Evolutionary conservation across 768 basidiomycete species (phyloP).

Genomic region (Paxillus involutus): DNA sequence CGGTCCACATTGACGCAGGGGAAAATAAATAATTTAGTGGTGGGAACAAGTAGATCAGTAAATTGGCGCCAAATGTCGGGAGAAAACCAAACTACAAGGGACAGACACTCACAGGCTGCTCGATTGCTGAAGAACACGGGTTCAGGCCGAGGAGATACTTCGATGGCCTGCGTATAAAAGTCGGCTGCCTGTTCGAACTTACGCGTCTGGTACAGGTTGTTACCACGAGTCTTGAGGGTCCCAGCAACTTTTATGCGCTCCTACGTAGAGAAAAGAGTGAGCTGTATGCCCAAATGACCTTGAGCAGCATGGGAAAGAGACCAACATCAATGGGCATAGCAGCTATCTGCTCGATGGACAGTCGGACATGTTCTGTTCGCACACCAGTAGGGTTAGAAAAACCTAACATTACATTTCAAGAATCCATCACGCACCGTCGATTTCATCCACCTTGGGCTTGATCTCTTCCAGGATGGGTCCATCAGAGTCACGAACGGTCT

Average conservation of each 20-base stretch:
- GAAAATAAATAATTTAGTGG: no score
- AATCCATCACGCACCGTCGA: conserved; percentile 28
- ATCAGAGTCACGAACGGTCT: conserved; percentile 54
- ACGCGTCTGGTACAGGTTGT: conserved; percentile 63
- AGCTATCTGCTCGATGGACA: conserved; percentile 56
- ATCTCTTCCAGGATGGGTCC: conserved; percentile 83
- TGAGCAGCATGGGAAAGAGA: conserved; percentile 1
- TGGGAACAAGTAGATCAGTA: not conserved
- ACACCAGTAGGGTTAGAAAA: conserved; percentile 11
- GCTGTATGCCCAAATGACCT: not conserved
- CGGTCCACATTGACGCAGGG: not conserved
- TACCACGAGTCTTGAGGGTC: conserved; percentile 69
- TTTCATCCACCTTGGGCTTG: conserved; percentile 42
- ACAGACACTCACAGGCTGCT: conserved; percentile 74
- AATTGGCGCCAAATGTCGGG: not conserved
- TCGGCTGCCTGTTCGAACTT: conserved; percentile 60
- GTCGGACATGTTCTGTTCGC: conserved; percentile 38
- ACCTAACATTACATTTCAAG: not conserved
- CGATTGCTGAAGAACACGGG: conserved; percentile 97
- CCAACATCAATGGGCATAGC: conserved; percentile 59
- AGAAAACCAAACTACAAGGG: conserved; percentile 4
- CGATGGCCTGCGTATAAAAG: conserved; percentile 74
- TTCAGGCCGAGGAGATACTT: conserved; percentile 73
- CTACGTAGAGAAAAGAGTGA: conserved; percentile 35
- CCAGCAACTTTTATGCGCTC: conserved; percentile 65